These are phyloP conservation scores for Ophiocytium majus DNA, from an alignment of 352 stramenopile genomes.

Conservation along the genomic window DNA sequence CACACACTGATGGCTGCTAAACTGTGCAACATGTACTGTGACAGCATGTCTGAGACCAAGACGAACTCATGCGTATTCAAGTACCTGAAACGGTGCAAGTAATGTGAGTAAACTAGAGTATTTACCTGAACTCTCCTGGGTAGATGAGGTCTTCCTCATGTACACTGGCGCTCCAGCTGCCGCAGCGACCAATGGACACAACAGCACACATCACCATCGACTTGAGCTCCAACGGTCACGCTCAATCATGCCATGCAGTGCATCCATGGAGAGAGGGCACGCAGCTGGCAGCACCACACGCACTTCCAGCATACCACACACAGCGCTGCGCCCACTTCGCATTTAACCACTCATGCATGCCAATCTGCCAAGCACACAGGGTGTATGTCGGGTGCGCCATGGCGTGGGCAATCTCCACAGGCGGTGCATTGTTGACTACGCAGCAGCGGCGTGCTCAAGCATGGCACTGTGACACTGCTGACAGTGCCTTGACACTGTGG, in stretches of 20 bases:
- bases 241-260: not conserved
- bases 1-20: too few relatives aligned
- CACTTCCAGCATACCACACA: not conserved
- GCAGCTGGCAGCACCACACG: not conserved
- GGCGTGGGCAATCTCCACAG: too few relatives aligned
- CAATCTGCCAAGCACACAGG: too few relatives aligned
- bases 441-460: too few relatives aligned
- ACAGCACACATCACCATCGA: not conserved
- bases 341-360: not conserved
- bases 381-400: too few relatives aligned
- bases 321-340: too few relatives aligned
- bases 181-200: not conserved
- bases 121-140: constrained; percentile 56
- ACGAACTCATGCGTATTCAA: too few relatives aligned
- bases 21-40: too few relatives aligned
- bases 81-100: too few relatives aligned
- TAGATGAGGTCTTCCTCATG: constrained; percentile 51
- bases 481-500: not conserved
- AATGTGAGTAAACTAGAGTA: too few relatives aligned
- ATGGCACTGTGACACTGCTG: not conserved
- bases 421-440: too few relatives aligned
- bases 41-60: too few relatives aligned
- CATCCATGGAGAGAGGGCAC: not conserved
- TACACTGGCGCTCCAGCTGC: constrained; percentile 51
- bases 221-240: not conserved